Evolutionary conservation across 495 filamentous ascomycete genomes (phyloP), one percentile per base, ranked within the genome.

Genomic region (Tirmania nivea): DNA sequence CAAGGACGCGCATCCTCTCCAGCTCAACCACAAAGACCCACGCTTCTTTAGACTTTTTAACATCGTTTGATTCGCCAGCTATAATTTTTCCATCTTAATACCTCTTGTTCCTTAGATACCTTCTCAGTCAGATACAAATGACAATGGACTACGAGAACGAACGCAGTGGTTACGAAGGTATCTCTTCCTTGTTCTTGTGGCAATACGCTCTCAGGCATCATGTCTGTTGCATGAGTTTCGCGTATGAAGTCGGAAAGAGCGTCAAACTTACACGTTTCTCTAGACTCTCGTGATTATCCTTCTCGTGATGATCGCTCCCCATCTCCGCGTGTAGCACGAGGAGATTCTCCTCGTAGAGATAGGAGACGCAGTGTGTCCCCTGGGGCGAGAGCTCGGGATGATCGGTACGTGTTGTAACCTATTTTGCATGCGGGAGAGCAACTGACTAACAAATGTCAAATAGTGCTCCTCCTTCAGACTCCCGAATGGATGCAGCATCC

Each of bases 281-380:
- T 19, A 45, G 39, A 45, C 9, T 45, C 39, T 45, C 39, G 39
- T 19, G 39, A 45, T 34, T 48, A 51, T 5, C 49, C 42, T 16
- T 20, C 47, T 37, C 59, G 56, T 53, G 60, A 56, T 61, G 55
- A 66, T 53, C 52, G 56, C 39, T 57, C 58, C 34, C 61, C 63
- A 54, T 65, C 64, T 55, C 67, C 66, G 50, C 61, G 59, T 66
- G 55, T 54, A 55, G 84, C 85, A 88, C 62, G 86, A 85, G 62
- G 69, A 68, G 62, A 65, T 54, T 78, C 82, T 62, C 81, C 83
- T 60, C 89, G 84, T 63, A 82, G 78, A 56, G 77, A 87, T 55
- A 84, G 81, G 66, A 79, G 88, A 56, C 84, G 90, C 66, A 94
- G 86, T 72, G 87, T 88, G 56, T 96, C 92, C 63, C 90, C 90